Evolutionary conservation across 768 basidiomycete genomes (phyloP).

Genomic region (Leucocoprinus birnbaumii): DNA sequence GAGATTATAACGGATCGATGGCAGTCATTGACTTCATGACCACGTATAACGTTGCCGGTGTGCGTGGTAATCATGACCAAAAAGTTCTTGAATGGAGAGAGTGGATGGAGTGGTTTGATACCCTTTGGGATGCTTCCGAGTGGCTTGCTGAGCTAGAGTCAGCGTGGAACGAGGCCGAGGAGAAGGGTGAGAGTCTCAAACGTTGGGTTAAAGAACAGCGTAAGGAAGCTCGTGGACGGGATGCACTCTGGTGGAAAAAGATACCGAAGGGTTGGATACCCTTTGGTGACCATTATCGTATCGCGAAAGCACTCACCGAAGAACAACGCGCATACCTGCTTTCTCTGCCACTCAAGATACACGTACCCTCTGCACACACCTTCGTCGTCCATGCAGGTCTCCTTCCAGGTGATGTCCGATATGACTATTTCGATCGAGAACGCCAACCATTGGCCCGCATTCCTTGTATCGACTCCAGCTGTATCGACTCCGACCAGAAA

Average conservation of each 20-base stretch:
- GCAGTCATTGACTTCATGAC: constrained; percentile 65
- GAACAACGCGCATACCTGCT: constrained; percentile 70
- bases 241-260: constrained; percentile 40
- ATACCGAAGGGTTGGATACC: constrained; percentile 73
- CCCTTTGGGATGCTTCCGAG: constrained; percentile 36
- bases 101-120: constrained; percentile 80
- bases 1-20: constrained; percentile 54
- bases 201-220: constrained; percentile 18
- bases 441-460: constrained; percentile 71
- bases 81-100: constrained; percentile 83
- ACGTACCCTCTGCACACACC: constrained; percentile 72
- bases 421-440: constrained; percentile 38
- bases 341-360: constrained; percentile 69
- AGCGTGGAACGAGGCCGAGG: neutral
- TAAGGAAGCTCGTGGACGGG: constrained; percentile 13
- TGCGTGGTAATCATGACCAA: constrained; percentile 96
- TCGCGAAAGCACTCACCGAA: constrained; percentile 66
- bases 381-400: constrained; percentile 85
- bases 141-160: constrained; percentile 46
- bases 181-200: neutral
- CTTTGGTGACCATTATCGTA: constrained; percentile 71
- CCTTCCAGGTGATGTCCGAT: constrained; percentile 66
- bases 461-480: constrained; percentile 34
- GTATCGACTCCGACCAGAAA: neutral
- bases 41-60: constrained; percentile 63